phyloP scores from a whole-genome alignment of 768 basidiomycete genomes.

The Mycena amicta region DNA sequence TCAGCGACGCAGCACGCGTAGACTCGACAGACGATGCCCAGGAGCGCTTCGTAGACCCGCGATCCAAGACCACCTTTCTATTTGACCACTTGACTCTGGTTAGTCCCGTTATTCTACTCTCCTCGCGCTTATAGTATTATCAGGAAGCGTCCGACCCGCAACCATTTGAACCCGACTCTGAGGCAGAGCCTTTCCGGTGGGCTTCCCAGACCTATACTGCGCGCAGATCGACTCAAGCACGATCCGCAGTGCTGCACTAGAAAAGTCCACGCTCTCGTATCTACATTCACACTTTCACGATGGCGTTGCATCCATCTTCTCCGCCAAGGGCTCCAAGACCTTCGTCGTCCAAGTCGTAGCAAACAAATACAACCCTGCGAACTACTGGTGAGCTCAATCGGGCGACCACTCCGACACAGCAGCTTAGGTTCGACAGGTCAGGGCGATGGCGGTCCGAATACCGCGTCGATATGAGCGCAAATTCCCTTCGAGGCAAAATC shows the following conservation, averaged over 20 bases:
- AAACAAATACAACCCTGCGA: constrained; percentile 92
- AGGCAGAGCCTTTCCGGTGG: constrained; percentile 79
- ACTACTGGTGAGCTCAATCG: constrained; percentile 73
- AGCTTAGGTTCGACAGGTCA: constrained; percentile 57
- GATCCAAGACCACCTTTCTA: constrained; percentile 73
- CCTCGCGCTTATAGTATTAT: background rate
- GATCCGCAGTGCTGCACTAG: constrained; percentile 62
- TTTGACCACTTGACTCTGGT: constrained; percentile 89
- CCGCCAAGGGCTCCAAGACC: constrained; percentile 45
- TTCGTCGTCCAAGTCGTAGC: constrained; percentile 87
- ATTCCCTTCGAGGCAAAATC: constrained; percentile 70
- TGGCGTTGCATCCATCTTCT: constrained; percentile 76
- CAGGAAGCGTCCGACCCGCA: constrained; percentile 82
- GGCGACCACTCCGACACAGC: background rate
- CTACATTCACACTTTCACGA: constrained; percentile 80
- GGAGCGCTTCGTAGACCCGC: constrained; percentile 83
- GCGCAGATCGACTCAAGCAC: constrained; percentile 1
- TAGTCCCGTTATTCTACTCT: constrained; percentile 1
- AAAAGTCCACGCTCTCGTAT: constrained; percentile 68
- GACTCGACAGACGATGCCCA: constrained; percentile 43
- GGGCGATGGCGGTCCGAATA: constrained; percentile 95
- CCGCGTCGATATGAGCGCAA: constrained; percentile 64
- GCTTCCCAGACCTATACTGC: constrained; percentile 8
- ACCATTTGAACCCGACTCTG: constrained; percentile 59
- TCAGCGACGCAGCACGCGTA: constrained; percentile 71